Evolutionary conservation across 257 asterid genomes (phyloP), one percentile per base, ranked within the genome.

Genomic region (Nicotiana benthamiana): DNA sequence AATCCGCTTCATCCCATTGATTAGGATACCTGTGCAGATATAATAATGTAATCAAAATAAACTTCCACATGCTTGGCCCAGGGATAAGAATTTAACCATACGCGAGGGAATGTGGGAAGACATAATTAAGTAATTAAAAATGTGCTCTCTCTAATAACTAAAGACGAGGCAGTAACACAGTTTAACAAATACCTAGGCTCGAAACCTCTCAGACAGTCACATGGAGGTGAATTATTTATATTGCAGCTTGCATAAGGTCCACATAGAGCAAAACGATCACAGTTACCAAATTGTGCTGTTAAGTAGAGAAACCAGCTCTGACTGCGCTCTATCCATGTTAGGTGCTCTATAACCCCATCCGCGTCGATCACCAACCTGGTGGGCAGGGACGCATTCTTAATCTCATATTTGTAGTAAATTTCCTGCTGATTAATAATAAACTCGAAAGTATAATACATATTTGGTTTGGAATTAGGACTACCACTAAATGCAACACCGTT

Each of bases 131-230:
- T 7, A 32, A 34, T 10, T 9, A 32, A 18, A 64, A 32, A 24
- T 66, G 6, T 64, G 22, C 10, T 64, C 13, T 32, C 9, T 18
- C 52, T 17, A 66, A 4, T 65, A 32, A 46, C 27, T 32, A 32
- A 66, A 18, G 4, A 16, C 3, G 75, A 17, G 27, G 34, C 9
- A 24, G 17, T 32, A 27, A 9, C 75, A 66, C 3, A 65, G 16
- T 11, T 61, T 26, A 15, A 70, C 7, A 43, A 6, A 51, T 83
- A 83, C 83, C 77, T 82, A 9, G 80, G 79, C 43, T 27, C 0
- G 27, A 80, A 80, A 54, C 80, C 62, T 46, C 5, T 62, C 46
- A 80, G n/a, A 48, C 83, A 80, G 12, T 67, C 70, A 80, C 83
- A 80, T 13, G 75, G 78, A 30, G 80, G 83, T 8, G 68, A 68